phyloP scores from a whole-genome alignment of 306 rosid species.

The Malus fusca region DNA sequence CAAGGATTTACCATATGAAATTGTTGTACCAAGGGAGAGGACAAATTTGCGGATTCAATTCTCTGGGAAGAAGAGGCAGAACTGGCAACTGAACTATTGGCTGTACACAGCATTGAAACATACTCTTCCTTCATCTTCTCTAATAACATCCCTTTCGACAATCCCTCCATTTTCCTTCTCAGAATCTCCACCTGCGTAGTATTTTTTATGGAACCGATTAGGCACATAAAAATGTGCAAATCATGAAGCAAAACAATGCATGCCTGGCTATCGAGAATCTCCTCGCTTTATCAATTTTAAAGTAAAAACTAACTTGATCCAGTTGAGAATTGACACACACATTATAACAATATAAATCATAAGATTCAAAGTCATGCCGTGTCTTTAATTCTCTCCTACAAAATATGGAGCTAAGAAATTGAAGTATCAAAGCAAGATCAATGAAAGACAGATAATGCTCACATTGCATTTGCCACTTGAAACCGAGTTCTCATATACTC shows the following conservation, averaged over 20 bases:
- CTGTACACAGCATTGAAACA: conserved; percentile 61
- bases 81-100: conserved; percentile 43
- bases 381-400: neutral
- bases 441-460: conserved; percentile 13
- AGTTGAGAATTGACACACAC: too few species aligned
- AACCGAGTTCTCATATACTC: conserved; percentile 29
- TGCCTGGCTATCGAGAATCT: neutral
- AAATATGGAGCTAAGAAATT: neutral
- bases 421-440: neutral
- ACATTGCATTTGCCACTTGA: conserved; percentile 63
- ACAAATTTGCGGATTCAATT: conserved; percentile 37
- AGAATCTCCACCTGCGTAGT: conserved; percentile 63
- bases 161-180: conserved; percentile 81
- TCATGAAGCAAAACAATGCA: neutral
- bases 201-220: neutral
- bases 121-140: conserved; percentile 88
- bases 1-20: conserved; percentile 34
- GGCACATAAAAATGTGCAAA: neutral
- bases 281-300: neutral
- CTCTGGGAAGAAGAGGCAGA: conserved; percentile 58
- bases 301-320: too few species aligned
- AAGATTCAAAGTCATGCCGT: neutral
- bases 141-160: conserved; percentile 69
- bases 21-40: conserved; percentile 24
- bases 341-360: neutral